Base-by-base conservation (phyloP, 345 rosid species). In the Lumnitzera racemosa region DNA sequence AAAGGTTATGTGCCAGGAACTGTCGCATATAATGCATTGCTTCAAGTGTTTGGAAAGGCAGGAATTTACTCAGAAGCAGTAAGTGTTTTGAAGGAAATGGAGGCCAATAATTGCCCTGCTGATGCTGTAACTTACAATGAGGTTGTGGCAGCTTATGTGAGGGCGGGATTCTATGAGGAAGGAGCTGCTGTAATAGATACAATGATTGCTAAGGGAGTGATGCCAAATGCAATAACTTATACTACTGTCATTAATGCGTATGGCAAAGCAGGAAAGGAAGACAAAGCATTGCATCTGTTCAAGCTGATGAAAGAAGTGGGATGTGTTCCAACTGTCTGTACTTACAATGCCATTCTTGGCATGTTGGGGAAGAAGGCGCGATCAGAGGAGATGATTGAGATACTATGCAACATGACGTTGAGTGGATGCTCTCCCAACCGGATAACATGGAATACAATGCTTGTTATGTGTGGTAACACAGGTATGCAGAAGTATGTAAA, bases 361-460 rank as follows among this genome's bases (percentile, higher is more conserved):
- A 83, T 91, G 95, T 63, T 89, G 53, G 96, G 95, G 59, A 88
- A 83, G 77, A 91, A 78, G 62, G 75, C 83, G 25, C 78, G 77
- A 47, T 78, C 74, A 2, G 83, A 72, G 67, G 92, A 84, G 53
- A 91, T 91, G 98, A 70, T 86, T 65, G 76, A 75, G 80, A 67
- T 91, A 56, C 76, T 91, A 3, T 49, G 66, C 24, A 95, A 91
- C 63, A 91, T 91, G 96, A 89, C 86, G 76, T 68, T 72, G 24
- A 80, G 62, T 74, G 95, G 92, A 56, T 91, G 95, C 75, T 67
- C 81, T 20, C 98, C 98, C 46, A 81, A 88, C 31, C 83, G 88
- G n/a, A 59, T 85, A 24, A 91, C 98, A 2, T 91, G 98, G 98
- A 91, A 91, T 71, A 86, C 96, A 10, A 79, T 89, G 90, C 90